A percentile compares a stretch with the other conserved stretches of the same genome.
Evolutionary conservation across 1,284 basidiomycete species (phyloP).

Genomic region (Apiotrichum veenhuisii): DNA sequence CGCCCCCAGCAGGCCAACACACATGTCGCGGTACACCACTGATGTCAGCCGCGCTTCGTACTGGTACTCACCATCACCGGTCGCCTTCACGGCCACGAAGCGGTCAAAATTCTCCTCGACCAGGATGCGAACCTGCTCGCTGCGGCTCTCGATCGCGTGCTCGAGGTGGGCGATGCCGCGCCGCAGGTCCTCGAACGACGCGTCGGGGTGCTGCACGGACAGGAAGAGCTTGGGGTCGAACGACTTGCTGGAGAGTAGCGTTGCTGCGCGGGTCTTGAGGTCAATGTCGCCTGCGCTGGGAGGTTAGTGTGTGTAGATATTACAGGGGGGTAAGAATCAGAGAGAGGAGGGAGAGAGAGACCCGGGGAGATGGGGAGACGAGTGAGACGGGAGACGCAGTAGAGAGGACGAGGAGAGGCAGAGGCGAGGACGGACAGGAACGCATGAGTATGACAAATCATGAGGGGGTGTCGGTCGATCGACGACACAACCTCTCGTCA

Average conservation of each 20-base stretch:
- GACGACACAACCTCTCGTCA: no score
- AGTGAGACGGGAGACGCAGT: no score
- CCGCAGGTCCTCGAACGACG: conserved; percentile 86
- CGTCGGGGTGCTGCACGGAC: conserved; percentile 88
- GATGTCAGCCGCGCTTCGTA: neutral
- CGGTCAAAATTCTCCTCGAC: conserved; percentile 98
- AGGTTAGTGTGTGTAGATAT: neutral
- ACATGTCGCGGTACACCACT: conserved; percentile 93
- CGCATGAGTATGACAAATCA: no score
- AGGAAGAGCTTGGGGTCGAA: conserved; percentile 96
- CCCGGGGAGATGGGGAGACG: no score
- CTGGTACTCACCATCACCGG: conserved; percentile 71
- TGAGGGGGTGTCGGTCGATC: no score
- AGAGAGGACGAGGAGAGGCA: no score
- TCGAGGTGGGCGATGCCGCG: conserved; percentile 68
- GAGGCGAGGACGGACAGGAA: no score
- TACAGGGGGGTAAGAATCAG: no score
- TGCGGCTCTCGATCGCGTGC: conserved; percentile 76
- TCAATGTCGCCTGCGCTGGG: conserved; percentile 35
- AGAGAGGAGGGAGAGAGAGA: no score
- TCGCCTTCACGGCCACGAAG: conserved; percentile 95
- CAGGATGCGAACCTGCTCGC: conserved; percentile 86
- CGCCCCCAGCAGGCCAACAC: conserved; percentile 73
- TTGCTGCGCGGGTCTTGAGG: conserved; percentile 56
- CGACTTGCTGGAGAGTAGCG: conserved; percentile 82